Base-by-base conservation (phyloP, 345 rosid species). In the Gossypium sturtianum region DNA sequence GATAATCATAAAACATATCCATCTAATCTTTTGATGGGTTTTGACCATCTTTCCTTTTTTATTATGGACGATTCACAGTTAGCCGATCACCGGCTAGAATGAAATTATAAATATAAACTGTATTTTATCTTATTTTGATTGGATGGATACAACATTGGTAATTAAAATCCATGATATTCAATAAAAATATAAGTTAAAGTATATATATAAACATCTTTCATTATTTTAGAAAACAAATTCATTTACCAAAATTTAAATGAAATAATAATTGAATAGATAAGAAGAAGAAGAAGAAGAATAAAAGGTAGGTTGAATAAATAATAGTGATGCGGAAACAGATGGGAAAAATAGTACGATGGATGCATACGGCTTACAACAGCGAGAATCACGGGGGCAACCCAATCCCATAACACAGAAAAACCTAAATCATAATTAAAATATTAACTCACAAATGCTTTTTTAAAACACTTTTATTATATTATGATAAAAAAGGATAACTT, bases 361-460 rank as follows among this genome's bases (percentile, higher is more conserved):
- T 71, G 82, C 80, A 79, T 75, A 64, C 84, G 83, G 85, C 79
- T 20, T 70, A 80, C 61, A 48, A 66, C 66, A 78, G 80, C 70
- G 80, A 74, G 74, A 82, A 80, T 79, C 82, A 20, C 66, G 85
- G 78, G 4, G 66, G 71, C 76, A 53, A 47, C 51, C 71, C 38
- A 23, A 59, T 59, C 63, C 38, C 63, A 59, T 56, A 23, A 23
- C 34, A 59, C 63, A 23, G 38, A 59, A 12, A 59, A 57, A 20
- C 60, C 27, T 9, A 20, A 2, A 20, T 2, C 20, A 20, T n/a
- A 20, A 20, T 56, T 20, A 75, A 59, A 73, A 7, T 7, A 34
- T 34, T 5, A 19, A 56, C 1, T 10, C 1, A 22, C 29, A 57
- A 57, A 57, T 57, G 5, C 12, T 22, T 56, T 27, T 29, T 57